Evolutionary conservation across 257 asterid genomes (phyloP).

Genomic region (Solanum chaucha): DNA sequence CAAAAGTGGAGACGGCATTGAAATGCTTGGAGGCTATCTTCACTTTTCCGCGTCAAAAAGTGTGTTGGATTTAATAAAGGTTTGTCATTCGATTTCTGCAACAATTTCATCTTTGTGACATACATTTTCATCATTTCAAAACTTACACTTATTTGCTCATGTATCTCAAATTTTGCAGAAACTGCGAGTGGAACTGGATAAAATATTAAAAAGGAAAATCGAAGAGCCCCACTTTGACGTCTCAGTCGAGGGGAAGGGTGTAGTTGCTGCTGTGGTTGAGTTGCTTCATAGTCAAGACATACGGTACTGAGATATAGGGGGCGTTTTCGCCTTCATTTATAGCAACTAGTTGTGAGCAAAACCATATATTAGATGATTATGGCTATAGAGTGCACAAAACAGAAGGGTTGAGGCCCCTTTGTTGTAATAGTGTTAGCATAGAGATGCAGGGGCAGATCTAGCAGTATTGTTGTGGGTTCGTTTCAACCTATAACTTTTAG

Average conservation of each 20-base stretch:
- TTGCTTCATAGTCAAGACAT: slow-evolving; percentile 65
- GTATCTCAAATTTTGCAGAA: slow-evolving; percentile 35
- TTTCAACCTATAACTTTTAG: not conserved
- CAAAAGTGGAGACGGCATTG: slow-evolving; percentile 69
- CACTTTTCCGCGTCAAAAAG: slow-evolving; percentile 83
- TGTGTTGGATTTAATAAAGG: slow-evolving; percentile 73
- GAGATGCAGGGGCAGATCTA: not conserved
- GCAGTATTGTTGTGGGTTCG: not conserved
- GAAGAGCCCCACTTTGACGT: slow-evolving; percentile 69
- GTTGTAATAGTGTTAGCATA: not conserved
- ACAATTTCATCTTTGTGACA: not conserved
- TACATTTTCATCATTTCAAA: not conserved
- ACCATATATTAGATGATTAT: not conserved
- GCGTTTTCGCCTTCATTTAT: not conserved
- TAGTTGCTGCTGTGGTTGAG: slow-evolving; percentile 72
- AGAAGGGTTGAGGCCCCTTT: not conserved
- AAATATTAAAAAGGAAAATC: slow-evolving; percentile 67
- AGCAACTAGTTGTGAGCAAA: not conserved
- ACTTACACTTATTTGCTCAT: not conserved
- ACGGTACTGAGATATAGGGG: slow-evolving; percentile 7
- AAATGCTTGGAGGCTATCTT: slow-evolving; percentile 96
- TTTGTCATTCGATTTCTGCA: not conserved
- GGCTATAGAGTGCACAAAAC: no score
- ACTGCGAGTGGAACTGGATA: slow-evolving; percentile 82
- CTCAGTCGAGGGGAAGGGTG: slow-evolving; percentile 63